phyloP scores from a whole-genome alignment of 139 green algal genomes.

The Pycnococcus provasolii region DNA sequence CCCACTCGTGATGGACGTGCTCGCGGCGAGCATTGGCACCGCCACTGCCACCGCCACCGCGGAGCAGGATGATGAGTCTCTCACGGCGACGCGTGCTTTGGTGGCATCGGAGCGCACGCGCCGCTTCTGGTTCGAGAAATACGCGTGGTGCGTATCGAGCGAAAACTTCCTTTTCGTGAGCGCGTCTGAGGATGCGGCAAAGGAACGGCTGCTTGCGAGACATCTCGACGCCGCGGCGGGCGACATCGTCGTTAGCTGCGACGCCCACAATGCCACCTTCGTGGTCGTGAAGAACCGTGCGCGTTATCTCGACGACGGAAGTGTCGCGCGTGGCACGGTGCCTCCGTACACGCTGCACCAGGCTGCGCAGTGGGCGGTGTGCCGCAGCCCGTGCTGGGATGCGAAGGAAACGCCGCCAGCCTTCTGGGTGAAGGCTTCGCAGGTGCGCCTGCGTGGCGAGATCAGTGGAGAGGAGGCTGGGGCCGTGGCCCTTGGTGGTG shows the following conservation, averaged over 20 bases:
- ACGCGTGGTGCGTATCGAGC: slow-evolving; percentile 88
- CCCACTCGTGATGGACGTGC: background rate
- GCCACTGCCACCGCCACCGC: background rate
- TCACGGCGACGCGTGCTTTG: too few species aligned
- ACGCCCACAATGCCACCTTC: background rate
- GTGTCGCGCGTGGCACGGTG: background rate
- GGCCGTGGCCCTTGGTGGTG: too few species aligned
- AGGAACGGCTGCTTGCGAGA: slow-evolving; percentile 95
- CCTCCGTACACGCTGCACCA: slow-evolving; percentile 58
- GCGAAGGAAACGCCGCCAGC: slow-evolving; percentile 79
- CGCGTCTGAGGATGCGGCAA: slow-evolving; percentile 72
- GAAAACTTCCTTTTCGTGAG: slow-evolving; percentile 89
- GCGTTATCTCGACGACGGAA: background rate
- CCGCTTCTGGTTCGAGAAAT: slow-evolving; percentile 71
- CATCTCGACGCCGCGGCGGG: slow-evolving; percentile 32
- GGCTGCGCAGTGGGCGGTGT: slow-evolving; percentile 45
- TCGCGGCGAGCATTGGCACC: background rate
- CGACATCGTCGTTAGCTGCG: slow-evolving; percentile 39
- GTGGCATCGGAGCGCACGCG: background rate
- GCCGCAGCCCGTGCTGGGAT: slow-evolving; percentile 77
- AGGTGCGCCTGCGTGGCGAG: slow-evolving; percentile 44
- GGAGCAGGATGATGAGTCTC: background rate
- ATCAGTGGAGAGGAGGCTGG: too few species aligned
- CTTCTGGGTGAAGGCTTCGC: slow-evolving; percentile 84
- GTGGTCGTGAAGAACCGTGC: slow-evolving; percentile 13